Conservation (phyloP, 2,329 filamentous ascomycete species). For the Thielaviopsis musarum region DNA sequence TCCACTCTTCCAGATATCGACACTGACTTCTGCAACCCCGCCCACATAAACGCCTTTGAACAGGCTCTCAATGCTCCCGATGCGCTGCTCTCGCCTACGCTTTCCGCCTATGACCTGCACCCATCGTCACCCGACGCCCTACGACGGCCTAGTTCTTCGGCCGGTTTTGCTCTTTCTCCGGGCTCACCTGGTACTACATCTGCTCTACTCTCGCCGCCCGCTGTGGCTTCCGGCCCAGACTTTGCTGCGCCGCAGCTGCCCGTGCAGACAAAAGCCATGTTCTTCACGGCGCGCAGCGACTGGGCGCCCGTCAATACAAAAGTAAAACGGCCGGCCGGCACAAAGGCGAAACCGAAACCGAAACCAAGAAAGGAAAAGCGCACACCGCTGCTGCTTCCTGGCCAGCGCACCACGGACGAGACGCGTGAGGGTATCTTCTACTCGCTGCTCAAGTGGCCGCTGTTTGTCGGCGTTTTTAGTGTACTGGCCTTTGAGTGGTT, state of each 20-base stretch:
- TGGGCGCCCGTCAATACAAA: constrained; percentile 79
- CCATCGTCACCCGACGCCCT: constrained; percentile 9
- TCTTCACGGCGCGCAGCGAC: constrained; percentile 85
- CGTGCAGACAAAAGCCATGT: constrained; percentile 26
- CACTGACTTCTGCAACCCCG: constrained; percentile 56
- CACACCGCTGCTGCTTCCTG: constrained; percentile 21
- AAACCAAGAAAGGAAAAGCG: constrained; percentile 20
- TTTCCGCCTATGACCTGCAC: constrained; percentile 23
- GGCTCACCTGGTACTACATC: constrained; percentile 3
- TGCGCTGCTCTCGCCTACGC: constrained; percentile 44
- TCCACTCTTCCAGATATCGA: constrained; percentile 61
- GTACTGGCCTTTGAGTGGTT: constrained; percentile 18
- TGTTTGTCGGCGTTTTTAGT: constrained; percentile 44
- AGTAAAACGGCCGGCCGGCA: constrained; percentile 29
- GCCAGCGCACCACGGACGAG: constrained; percentile 63
- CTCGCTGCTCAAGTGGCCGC: constrained; percentile 76
- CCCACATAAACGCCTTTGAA: constrained; percentile 63
- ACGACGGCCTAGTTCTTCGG: constrained; percentile 15
- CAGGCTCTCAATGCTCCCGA: constrained; percentile 72
- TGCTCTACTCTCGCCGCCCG: constrained; percentile 21
- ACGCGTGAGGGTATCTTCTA: constrained; percentile 90
- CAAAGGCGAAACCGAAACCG: constrained; percentile 9
- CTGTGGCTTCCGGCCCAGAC: constrained; percentile 16
- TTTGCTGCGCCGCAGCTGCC: constrained; percentile 15
- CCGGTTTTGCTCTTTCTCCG: background rate